Conservation (phyloP, 1,284 basidiomycete species). For the Boletus sp. region DNA sequence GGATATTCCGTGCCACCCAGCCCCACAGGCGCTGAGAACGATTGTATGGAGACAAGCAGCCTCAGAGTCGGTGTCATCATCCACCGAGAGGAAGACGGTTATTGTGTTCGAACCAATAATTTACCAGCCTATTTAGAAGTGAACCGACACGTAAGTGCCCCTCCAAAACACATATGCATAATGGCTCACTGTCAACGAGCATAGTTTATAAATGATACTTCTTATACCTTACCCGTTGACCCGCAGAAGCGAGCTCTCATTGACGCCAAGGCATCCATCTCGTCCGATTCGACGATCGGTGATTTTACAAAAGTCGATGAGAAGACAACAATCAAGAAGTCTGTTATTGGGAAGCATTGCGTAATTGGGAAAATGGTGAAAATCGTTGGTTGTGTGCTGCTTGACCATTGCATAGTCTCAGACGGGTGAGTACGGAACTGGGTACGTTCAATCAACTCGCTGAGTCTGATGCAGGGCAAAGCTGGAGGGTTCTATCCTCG, state of each 20-base stretch:
- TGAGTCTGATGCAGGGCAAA: conserved; percentile 59
- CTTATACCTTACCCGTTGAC: conserved; percentile 55
- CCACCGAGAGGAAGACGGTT: conserved; percentile 53
- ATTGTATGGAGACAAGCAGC: conserved; percentile 37
- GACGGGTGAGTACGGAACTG: conserved; percentile 62
- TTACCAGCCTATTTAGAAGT: conserved; percentile 78
- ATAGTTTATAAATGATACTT: conserved; percentile 51
- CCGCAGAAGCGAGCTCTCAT: conserved; percentile 61
- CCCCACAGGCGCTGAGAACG: conserved; percentile 42
- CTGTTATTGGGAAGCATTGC: conserved; percentile 85
- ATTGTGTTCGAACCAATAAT: conserved; percentile 80
- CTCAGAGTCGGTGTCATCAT: conserved; percentile 60
- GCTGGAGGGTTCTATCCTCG: conserved; percentile 85
- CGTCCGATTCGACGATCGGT: conserved; percentile 80
- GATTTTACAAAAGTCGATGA: conserved; percentile 82
- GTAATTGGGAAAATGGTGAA: conserved; percentile 84
- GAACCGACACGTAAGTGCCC: conserved; percentile 62
- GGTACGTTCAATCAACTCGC: neutral
- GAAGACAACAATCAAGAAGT: conserved; percentile 82
- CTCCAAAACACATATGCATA: neutral
- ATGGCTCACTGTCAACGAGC: no score
- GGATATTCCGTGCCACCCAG: conserved; percentile 39
- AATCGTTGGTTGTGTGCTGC: conserved; percentile 81
- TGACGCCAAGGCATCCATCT: conserved; percentile 80
- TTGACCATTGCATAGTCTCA: conserved; percentile 86